phyloP scores from a whole-genome alignment of 805 yeast genomes.

The Candida ortonii region DNA sequence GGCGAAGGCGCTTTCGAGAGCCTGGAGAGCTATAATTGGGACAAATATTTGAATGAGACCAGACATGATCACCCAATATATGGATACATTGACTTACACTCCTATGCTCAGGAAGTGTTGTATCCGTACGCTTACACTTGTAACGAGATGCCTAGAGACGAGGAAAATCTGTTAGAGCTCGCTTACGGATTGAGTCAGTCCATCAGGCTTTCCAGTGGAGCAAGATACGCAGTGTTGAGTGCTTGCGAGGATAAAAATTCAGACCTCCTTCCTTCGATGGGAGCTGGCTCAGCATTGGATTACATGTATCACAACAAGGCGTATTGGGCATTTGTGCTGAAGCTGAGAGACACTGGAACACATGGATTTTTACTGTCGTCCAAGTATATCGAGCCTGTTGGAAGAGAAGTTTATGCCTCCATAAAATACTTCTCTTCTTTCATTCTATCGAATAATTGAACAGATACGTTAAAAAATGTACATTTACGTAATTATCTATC shows the following conservation, averaged over 20 bases:
- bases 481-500: not conserved
- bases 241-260: constrained; percentile 80
- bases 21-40: constrained; percentile 52
- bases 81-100: constrained; percentile 81
- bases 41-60: constrained; percentile 45
- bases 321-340: constrained; percentile 79
- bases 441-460: constrained; percentile 30
- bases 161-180: constrained; percentile 74
- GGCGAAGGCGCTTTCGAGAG: constrained; percentile 75
- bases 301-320: constrained; percentile 82
- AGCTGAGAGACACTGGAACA: constrained; percentile 75
- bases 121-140: constrained; percentile 85
- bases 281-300: constrained; percentile 78
- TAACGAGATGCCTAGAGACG: constrained; percentile 67
- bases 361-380: constrained; percentile 81
- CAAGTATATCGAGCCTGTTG: constrained; percentile 70
- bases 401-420: constrained; percentile 67
- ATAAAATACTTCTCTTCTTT: constrained; percentile 64
- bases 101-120: constrained; percentile 79
- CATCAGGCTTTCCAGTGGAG: constrained; percentile 61
- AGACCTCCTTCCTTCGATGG: constrained; percentile 69
- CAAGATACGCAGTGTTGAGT: constrained; percentile 63
- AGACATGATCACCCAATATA: constrained; percentile 55
- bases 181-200: constrained; percentile 80
- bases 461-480: not conserved